Base-by-base conservation (phyloP, 768 basidiomycete genomes). In the Rhizopogon salebrosus region DNA sequence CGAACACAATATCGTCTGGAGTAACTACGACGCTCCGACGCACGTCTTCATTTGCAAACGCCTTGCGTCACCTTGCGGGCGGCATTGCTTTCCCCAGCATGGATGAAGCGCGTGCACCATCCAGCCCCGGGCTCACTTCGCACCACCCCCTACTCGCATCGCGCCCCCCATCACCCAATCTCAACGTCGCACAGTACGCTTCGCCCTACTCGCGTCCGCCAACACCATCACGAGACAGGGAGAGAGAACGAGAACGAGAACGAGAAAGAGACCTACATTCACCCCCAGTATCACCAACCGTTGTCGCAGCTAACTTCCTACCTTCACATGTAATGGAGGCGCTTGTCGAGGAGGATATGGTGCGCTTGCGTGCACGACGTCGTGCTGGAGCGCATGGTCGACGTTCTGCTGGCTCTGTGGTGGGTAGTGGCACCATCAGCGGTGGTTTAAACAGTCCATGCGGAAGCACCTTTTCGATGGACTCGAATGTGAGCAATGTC, bases 291-390 rank as follows among this genome's bases (percentile, higher is more conserved):
- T 70, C 70, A 16, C 49, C 61, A 3, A 59, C 68, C 24, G 71
- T 66, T 27, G 53, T 70, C 1, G 69, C 73, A 1, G 72, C 73
- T 39, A 80, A 84, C 49, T 92, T 87, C 62, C 62, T 77, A 36
- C 83, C 92, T 2, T 85, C 82, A 11, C 80, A 89, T 59, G 89
- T 93, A 20, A 89, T 97, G 74, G 87, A 92, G 56, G 88, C 88
- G 0, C 73, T 98, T 26, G 89, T 93, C 66, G 91, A 92, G 61
- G 93, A 95, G 63, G 95, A 98, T 61, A 91, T 95, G 88, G 92
- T 95, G 55, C 82, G 95, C 4, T 64, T 98, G 35, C 75, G 85
- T 20, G 86, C 90, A 29, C 79, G 92, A 22, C 74, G 88, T 4
- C 73, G 74, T 36, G 59, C 70, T 1, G 57, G 65, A 22, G 51